Evolutionary conservation across 2,329 filamentous ascomycete species (phyloP), one percentile per base, ranked within the genome.

Genomic region (Penicillium sp.): DNA sequence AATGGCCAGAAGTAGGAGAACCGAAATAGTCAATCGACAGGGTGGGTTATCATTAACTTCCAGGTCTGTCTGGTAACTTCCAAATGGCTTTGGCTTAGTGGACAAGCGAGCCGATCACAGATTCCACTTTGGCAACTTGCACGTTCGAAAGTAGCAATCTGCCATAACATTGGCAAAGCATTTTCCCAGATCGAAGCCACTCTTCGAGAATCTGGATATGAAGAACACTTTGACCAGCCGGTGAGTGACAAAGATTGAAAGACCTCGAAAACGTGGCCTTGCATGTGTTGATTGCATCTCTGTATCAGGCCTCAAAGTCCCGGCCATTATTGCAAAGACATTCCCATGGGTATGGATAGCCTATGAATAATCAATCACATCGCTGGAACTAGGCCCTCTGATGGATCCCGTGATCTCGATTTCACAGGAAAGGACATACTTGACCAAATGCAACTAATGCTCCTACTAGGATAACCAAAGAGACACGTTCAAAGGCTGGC

Each of bases 111-210:
- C 27, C 22, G 22, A 22, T 22, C 22, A 22, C 22, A 22, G 22
- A 22, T 22, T 22, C 22, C 22, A 22, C 22, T 22, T 58, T 54
- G 5, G 50, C 56, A 11, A 58, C 43, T 40, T 50, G 54, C 24
- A 58, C 6, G 16, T 35, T 37, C 19, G 50, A 58, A 22, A 58
- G 56, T 36, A 54, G 50, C 18, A 50, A 50, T 58, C 56, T 5
- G 27, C 19, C 2, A 18, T 37, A 13, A 54, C 6, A 27, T 49
- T 58, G 6, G n/a, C n/a, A 1, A 31, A 16, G 7, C 24, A 54
- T 2, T 44, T 43, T 11, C 24, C 3, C 13, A 44, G 3, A 18
- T 35, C 54, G 11, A 37, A 50, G 11, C 37, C 56, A 19, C 11
- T 11, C 16, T 18, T 41, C 3, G 50, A 37, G 10, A 54, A 44